phyloP scores from a whole-genome alignment of 495 filamentous ascomycete species.

The Endocarpon pusillum region DNA sequence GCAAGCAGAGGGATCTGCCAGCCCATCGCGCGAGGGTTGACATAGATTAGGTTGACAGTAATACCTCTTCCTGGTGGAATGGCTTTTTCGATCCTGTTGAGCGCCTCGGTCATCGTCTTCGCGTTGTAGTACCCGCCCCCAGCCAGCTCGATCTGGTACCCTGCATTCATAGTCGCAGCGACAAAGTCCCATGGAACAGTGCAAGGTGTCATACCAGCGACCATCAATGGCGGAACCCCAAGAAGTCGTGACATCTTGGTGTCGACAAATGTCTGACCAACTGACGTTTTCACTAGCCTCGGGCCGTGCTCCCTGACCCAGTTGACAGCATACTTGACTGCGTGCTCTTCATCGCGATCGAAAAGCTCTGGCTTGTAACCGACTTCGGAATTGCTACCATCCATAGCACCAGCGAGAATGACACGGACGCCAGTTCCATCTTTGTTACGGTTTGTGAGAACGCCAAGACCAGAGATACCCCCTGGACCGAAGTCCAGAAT shows the following conservation, averaged over 20 bases:
- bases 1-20: constrained; percentile 94
- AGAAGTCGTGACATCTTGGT: constrained; percentile 94
- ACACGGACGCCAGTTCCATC: constrained; percentile 93
- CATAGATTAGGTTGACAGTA: constrained; percentile 88
- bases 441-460: constrained; percentile 96
- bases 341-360: constrained; percentile 80
- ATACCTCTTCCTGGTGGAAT: constrained; percentile 88
- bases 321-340: constrained; percentile 89
- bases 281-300: constrained; percentile 67
- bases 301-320: constrained; percentile 96
- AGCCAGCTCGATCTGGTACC: constrained; percentile 82
- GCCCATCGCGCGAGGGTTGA: constrained; percentile 86
- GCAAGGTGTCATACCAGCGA: constrained; percentile 89
- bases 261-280: constrained; percentile 77
- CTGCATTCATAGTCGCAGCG: constrained; percentile 87
- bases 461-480: constrained; percentile 86
- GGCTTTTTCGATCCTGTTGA: constrained; percentile 74
- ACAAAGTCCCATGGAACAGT: constrained; percentile 94
- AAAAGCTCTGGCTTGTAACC: constrained; percentile 97
- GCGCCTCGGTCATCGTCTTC: constrained; percentile 72
- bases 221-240: constrained; percentile 78
- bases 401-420: constrained; percentile 79
- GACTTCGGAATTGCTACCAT: constrained; percentile 74
- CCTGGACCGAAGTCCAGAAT: constrained; percentile 93
- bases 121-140: constrained; percentile 91